Evolutionary conservation across 2,329 filamentous ascomycete species (phyloP), one percentile per base, ranked within the genome.

Genomic region (Blastomyces parvus): DNA sequence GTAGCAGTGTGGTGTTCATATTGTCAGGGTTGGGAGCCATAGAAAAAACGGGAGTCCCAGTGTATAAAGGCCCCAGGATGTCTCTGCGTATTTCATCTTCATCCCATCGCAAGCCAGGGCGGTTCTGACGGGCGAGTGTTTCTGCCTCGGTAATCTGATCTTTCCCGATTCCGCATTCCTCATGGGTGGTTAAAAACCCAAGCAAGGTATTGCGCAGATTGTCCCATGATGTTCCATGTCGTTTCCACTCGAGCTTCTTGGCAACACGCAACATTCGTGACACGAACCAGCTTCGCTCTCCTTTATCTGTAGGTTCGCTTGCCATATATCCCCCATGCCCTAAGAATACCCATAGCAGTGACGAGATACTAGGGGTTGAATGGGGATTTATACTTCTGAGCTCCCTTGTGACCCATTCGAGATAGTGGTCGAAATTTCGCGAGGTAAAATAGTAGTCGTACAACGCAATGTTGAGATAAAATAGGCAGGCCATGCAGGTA

Each of bases 211-310:
- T 64, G 7, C 70, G 70, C 19, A 73, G 61, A 30, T 66, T 63
- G 62, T 72, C 70, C 72, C 72, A 73, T 40, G 70, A 65, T 3
- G 66, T 66, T 8, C 70, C 70, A 25, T 68, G 62, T 46, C 64
- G 69, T 63, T 69, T 72, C 69, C 70, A 72, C 63, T 73, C 70
- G n/a, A 72, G 65, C 19, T 68, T 67, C 61, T 73, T 73, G 36
- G 69, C 69, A 19, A 73, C 67, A 33, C 72, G 69, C 42, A 73
- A 60, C 70, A 73, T 71, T 48, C 71, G 69, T 6, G 72, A 73
- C 19, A 73, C 72, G 22, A 71, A 63, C 72, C 72, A 73, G 64
- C 69, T 73, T 63, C 72, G 62, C 59, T 71, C 70, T 13, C 71
- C 69, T 25, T 67, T 63, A 50, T 72, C 68, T n/a, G 66, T 52